Evolutionary conservation across 2,329 filamentous ascomycete genomes (phyloP).

Genomic region (Pseudogymnoascus sp.): DNA sequence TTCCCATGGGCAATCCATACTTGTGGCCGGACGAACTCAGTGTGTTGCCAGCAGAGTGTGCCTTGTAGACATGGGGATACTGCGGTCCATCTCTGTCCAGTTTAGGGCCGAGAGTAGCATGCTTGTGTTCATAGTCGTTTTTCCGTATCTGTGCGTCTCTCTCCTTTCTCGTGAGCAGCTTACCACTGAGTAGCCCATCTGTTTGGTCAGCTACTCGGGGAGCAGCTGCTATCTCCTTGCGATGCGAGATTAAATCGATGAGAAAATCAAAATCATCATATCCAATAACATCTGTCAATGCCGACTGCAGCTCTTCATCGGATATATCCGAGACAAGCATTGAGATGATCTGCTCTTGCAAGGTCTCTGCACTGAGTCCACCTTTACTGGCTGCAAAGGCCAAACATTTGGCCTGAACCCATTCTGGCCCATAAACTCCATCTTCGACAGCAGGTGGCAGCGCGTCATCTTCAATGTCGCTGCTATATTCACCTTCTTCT

Average conservation of each 20-base stretch:
- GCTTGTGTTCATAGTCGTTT: conserved; percentile 79
- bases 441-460: conserved; percentile 25
- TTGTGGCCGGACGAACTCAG: conserved; percentile 72
- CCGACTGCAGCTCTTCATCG: conserved; percentile 86
- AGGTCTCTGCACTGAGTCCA: conserved; percentile 60
- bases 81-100: conserved; percentile 62
- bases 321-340: conserved; percentile 60
- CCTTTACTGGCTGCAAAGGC: conserved; percentile 58
- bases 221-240: conserved; percentile 54
- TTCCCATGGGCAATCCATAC: conserved; percentile 75
- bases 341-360: conserved; percentile 70
- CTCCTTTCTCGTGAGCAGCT: conserved; percentile 67
- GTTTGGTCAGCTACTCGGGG: conserved; percentile 31
- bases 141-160: conserved; percentile 70
- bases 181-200: conserved; percentile 39
- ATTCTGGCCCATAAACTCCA: conserved; percentile 49
- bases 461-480: conserved; percentile 53
- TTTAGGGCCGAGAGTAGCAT: conserved; percentile 61
- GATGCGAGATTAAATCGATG: conserved; percentile 77
- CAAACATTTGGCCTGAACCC: conserved; percentile 65
- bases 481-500: conserved; percentile 59
- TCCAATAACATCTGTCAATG: conserved; percentile 80
- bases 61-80: conserved; percentile 91
- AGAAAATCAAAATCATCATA: conserved; percentile 92
- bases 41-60: conserved; percentile 77